Percentiles rank a stretch among this genome's conserved stretches.
phyloP scores from a whole-genome alignment of 768 basidiomycete species.

The Glaciozyma antarctica region DNA sequence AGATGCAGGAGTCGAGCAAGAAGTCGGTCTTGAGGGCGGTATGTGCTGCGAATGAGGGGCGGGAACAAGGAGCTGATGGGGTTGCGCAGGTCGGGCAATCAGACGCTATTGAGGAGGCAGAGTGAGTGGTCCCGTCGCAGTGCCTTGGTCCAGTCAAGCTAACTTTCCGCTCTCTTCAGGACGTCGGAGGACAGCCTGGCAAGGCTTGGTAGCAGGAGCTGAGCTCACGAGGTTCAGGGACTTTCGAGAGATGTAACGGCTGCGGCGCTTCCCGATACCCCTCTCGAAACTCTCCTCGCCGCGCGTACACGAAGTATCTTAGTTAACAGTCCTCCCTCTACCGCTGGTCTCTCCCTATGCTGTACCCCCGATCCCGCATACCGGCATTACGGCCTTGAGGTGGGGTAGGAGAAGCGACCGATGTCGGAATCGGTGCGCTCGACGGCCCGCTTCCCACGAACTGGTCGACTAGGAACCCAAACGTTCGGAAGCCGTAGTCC shows the following conservation, averaged over 20 bases:
- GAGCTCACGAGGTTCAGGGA: too few species aligned
- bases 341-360: too few species aligned
- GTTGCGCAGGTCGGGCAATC: constrained; percentile 24
- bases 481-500: constrained; percentile 29
- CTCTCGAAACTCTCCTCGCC: too few species aligned
- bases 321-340: too few species aligned
- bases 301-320: too few species aligned
- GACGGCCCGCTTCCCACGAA: not conserved
- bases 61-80: not conserved
- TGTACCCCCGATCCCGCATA: too few species aligned
- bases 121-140: constrained; percentile 18
- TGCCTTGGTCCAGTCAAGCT: too few species aligned
- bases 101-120: constrained; percentile 31
- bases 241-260: too few species aligned
- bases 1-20: constrained; percentile 86
- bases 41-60: constrained; percentile 43
- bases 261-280: too few species aligned
- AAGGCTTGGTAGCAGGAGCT: constrained; percentile 34
- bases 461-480: constrained; percentile 12
- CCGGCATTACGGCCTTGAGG: too few species aligned
- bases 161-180: not conserved
- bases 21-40: constrained; percentile 47
- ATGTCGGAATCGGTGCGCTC: too few species aligned
- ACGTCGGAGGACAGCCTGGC: constrained; percentile 44
- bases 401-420: too few species aligned